Percentiles rank a stretch among this genome's conserved stretches.
Evolutionary conservation across 2,329 filamentous ascomycete genomes (phyloP).

Genomic region (Hymenoscyphus scutula): DNA sequence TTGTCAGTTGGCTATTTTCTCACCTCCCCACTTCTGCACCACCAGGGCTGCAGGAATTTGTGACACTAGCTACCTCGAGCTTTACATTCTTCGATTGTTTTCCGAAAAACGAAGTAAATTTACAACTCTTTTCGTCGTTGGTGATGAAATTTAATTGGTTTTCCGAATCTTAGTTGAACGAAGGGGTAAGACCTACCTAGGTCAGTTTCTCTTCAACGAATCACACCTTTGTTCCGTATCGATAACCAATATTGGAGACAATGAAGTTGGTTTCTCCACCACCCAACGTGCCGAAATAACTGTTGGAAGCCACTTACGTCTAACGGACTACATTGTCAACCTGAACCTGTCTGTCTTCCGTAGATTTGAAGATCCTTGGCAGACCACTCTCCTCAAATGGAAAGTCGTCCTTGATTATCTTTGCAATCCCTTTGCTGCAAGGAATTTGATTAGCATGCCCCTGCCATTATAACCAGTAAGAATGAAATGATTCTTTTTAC

Average conservation of each 20-base stretch:
- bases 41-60: no score
- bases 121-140: no score
- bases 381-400: slow-evolving; percentile 40
- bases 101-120: no score
- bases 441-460: slow-evolving; percentile 48
- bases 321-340: background rate
- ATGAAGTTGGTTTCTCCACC: background rate
- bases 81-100: no score
- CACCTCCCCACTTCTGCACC: background rate
- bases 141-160: no score
- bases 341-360: background rate
- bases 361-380: slow-evolving; percentile 37
- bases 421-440: slow-evolving; percentile 42
- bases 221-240: background rate
- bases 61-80: no score
- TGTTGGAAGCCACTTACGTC: background rate
- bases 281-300: background rate
- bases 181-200: no score
- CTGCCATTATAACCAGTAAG: slow-evolving; percentile 49
- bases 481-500: slow-evolving; percentile 41
- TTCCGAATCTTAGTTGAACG: no score
- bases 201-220: background rate
- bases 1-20: background rate
- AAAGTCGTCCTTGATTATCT: slow-evolving; percentile 37
- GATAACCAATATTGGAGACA: background rate